Evolutionary conservation across 2,329 filamentous ascomycete genomes (phyloP), one percentile per base, ranked within the genome.

Genomic region (Ceratocystis lukuohia): DNA sequence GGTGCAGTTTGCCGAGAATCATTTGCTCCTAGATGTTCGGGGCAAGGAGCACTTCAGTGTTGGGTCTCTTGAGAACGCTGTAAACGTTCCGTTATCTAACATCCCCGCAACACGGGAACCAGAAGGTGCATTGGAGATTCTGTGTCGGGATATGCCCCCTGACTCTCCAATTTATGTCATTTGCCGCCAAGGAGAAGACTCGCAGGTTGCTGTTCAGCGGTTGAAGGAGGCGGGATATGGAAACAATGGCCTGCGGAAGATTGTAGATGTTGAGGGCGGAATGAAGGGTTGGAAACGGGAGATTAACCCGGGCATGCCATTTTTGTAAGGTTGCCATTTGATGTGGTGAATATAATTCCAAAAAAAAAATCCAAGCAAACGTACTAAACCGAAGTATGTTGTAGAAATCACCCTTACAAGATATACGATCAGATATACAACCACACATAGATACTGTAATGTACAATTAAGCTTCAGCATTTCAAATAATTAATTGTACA

Each of bases 1-100:
- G 73, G 5, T 62, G 7, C 69, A 68, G 45, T 45, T 61, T 41
- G 37, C 33, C 17, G 5, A 17, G 48, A 0, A 87, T 1, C 0
- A 87, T 65, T 72, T 89, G 0, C 76, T 96, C 1, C 75, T 97
- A 1, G 94, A 97, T 70, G 91, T 96, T 0, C 82, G 94, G 1
- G 91, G 96, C 70, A 84, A 84, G 71, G 88, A 91, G 33, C 90
- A 96, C 68, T 96, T 89, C 70, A 87, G 88, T 17, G 85, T 97
- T 57, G 91, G 88, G 69, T 85, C 81, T 68, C 79, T 99, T 6
- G 79, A 85, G 0, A 88, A 88, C 0, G 90, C 89, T 30, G 76
- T 95, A 63, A 96, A 91, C 70, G 74, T 91, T 0, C 88, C 77
- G 0, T 74, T 78, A 4, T 72, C 75, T 28, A 71, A 84, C 0